Percentiles rank a stretch among this genome's conserved stretches.
Conservation (phyloP, 257 asterid genomes). For the Lycium barbarum region DNA sequence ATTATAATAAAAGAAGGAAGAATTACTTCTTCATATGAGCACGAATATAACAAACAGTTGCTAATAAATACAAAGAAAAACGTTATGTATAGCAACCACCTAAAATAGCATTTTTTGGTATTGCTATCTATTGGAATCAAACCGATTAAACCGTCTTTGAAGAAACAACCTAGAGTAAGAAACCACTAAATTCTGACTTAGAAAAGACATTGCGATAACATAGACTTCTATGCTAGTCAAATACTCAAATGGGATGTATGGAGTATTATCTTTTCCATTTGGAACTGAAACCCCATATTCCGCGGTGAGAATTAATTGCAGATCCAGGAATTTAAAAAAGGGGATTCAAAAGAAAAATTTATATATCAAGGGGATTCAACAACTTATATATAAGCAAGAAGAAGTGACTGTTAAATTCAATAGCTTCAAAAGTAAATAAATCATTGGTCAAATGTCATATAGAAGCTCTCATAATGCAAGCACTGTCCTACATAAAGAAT, state of each 20-base stretch:
- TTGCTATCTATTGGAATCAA: background rate
- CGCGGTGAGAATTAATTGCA: background rate
- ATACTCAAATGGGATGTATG: conserved; percentile 5
- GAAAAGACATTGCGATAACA: background rate
- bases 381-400: too few species aligned
- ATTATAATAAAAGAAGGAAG: too few species aligned
- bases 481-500: background rate
- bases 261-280: background rate
- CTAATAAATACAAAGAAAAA: background rate
- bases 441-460: background rate
- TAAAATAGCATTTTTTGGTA: conserved; percentile 11
- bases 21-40: background rate
- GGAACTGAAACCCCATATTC: background rate
- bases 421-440: too few species aligned
- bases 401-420: too few species aligned
- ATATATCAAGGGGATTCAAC: too few species aligned
- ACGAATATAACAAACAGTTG: background rate
- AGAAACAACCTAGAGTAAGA: background rate
- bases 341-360: too few species aligned
- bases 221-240: background rate
- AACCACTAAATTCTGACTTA: background rate
- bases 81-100: background rate
- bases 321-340: too few species aligned
- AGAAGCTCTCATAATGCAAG: background rate
- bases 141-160: background rate